These are phyloP conservation scores for Eleusine coracana DNA, from an alignment of 176 grass and related monocot genomes.

Conservation along the genomic window DNA sequence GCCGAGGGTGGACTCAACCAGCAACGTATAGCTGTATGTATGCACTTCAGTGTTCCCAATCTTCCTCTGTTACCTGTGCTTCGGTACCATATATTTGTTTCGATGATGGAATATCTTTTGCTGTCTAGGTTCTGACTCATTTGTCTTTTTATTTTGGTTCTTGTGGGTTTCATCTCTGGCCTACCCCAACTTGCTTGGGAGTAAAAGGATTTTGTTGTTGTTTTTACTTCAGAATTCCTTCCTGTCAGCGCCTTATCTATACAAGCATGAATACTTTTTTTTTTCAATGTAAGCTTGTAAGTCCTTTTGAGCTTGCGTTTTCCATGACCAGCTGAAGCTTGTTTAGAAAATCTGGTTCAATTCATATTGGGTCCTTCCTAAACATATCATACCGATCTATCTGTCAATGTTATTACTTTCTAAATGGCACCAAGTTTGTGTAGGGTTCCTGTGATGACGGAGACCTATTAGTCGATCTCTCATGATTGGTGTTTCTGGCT, in stretches of 20 bases:
- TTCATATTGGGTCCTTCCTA: not conserved
- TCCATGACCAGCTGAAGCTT: not conserved
- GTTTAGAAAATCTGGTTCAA: not conserved
- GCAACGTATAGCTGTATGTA: constrained; percentile 76
- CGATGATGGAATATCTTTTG: not conserved
- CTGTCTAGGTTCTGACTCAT: not conserved
- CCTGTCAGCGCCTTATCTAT: not conserved
- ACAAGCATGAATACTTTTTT: not conserved
- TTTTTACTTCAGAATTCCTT: not conserved
- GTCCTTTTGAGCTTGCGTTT: constrained; percentile 25
- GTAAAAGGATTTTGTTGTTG: no score
- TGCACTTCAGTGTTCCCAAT: constrained; percentile 42
- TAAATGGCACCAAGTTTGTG: constrained; percentile 20
- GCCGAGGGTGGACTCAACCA: constrained; percentile 86
- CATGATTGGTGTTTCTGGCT: not conserved
- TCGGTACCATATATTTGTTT: no score
- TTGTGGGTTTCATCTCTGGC: no score
- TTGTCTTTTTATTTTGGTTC: not conserved
- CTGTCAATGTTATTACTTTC: constrained; percentile 4
- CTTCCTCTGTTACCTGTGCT: not conserved
- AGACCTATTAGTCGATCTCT: not conserved
- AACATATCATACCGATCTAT: not conserved
- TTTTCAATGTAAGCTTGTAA: not conserved
- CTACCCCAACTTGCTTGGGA: no score
- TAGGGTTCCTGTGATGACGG: not conserved